These are phyloP conservation scores for Sclerotinia trifoliorum DNA, from an alignment of 2,329 filamentous ascomycete species.

Conservation along the genomic window DNA sequence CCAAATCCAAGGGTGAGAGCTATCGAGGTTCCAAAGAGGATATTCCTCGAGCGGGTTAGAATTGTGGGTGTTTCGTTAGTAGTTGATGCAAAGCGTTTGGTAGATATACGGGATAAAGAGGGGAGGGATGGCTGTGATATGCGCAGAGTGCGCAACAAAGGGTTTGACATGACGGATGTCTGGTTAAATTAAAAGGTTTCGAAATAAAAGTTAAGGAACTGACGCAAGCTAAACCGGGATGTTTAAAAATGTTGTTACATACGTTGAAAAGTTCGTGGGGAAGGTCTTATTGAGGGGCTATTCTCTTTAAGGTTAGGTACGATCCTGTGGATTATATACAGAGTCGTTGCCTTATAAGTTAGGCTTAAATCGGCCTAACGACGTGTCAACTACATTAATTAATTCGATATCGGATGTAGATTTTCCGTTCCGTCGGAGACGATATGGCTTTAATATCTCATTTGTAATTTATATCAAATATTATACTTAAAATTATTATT, in stretches of 20 bases:
- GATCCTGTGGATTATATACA: too few species aligned
- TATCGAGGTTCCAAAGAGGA: conserved; percentile 54
- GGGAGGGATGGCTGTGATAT: neutral
- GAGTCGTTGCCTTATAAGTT: too few species aligned
- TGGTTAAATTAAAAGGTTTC: neutral
- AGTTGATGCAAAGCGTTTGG: conserved; percentile 28
- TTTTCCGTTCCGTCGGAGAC: neutral
- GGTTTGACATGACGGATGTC: conserved; percentile 21
- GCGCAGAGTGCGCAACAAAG: conserved; percentile 18
- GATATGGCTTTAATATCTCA: too few species aligned
- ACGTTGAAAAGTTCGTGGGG: too few species aligned
- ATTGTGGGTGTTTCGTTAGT: conserved; percentile 40
- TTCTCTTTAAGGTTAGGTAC: too few species aligned
- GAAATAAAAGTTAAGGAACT: neutral
- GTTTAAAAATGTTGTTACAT: neutral
- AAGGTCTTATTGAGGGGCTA: too few species aligned
- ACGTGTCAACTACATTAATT: neutral
- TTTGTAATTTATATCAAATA: too few species aligned
- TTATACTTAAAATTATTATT: too few species aligned
- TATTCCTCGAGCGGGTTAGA: conserved; percentile 48
- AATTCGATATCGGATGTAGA: neutral
- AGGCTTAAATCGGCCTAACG: too few species aligned
- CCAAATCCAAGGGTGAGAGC: conserved; percentile 47
- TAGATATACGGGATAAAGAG: conserved; percentile 17
- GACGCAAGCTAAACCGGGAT: neutral